Evolutionary conservation across 2,329 filamentous ascomycete genomes (phyloP).

Genomic region (Neobulgaria alba): DNA sequence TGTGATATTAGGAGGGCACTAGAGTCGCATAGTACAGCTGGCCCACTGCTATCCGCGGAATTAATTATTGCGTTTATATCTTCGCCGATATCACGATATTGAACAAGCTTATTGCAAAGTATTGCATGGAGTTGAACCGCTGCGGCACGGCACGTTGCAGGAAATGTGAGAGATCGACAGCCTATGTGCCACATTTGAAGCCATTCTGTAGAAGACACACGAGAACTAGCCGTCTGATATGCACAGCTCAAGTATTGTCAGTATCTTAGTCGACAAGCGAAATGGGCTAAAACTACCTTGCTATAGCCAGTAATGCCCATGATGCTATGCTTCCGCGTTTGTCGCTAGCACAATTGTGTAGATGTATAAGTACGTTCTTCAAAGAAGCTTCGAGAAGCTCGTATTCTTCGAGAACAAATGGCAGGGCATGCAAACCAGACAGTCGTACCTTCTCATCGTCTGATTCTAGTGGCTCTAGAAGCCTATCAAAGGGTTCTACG

Average conservation of each 20-base stretch:
- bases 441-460: slow-evolving; percentile 17
- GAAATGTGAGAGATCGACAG: slow-evolving; percentile 59
- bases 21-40: slow-evolving; percentile 69
- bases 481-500: slow-evolving; percentile 15
- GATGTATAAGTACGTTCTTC: slow-evolving; percentile 44
- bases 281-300: slow-evolving; percentile 53
- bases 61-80: slow-evolving; percentile 65
- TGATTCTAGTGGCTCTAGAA: slow-evolving; percentile 22
- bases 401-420: slow-evolving; percentile 39
- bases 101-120: slow-evolving; percentile 55
- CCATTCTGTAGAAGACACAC: slow-evolving; percentile 46
- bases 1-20: slow-evolving; percentile 65
- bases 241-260: slow-evolving; percentile 35
- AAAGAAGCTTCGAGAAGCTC: slow-evolving; percentile 43
- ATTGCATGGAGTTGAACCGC: slow-evolving; percentile 61
- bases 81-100: slow-evolving; percentile 58
- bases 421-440: slow-evolving; percentile 42
- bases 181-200: slow-evolving; percentile 67
- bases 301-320: slow-evolving; percentile 79
- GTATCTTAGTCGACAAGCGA: not conserved
- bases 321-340: slow-evolving; percentile 59
- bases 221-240: slow-evolving; percentile 33
- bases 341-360: slow-evolving; percentile 54
- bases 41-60: slow-evolving; percentile 74
- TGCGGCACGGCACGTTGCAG: slow-evolving; percentile 65